Evolutionary conservation across 768 basidiomycete genomes (phyloP), one percentile per base, ranked within the genome.

Genomic region (Rhizopogon vinicolor): DNA sequence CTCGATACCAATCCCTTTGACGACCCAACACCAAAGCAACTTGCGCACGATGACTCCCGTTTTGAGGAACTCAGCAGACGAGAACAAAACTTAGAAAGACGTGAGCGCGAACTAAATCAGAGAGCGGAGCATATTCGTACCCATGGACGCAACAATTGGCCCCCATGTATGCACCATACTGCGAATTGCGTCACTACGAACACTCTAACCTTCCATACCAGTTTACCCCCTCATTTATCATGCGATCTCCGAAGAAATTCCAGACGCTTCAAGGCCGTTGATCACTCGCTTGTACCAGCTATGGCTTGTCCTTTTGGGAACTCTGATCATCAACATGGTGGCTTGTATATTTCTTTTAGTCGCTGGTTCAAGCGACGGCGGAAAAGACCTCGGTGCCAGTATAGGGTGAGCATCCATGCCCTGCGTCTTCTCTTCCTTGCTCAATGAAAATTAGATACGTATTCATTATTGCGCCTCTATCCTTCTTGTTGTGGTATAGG

Each of bases 401-500:
- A 85, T 96, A 60, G 85, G 85, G 91, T 93, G 61, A 63, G 87
- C 48, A 37, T 22, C 5, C 13, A 10, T 37, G 5, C 57, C 19
- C 45, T 29, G 22, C 16, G 35, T 44, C 18, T 43, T 33, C 22
- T 10, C 37, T 49, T 52, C 44, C 44, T 29, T 7, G 51, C 40
- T 44, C 40, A 52, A 49, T 37, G 19, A 37, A 16, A 19, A 8
- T 13, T 67, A 93, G 91, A 53, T 93, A 95, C 66, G 52, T 93
- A 41, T 77, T 91, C 52, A 73, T 95, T 50, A 97, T 98, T 63
- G 72, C 85, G 10, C 71, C 82, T 39, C 69, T 85, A 37, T 93
- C 91, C 13, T 98, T 99, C 76, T 77, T 98, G 58, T 78, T 94
- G 58, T 98, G 96, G 96, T 99, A 96, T 70, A 84, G 93, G 91